Conservation (phyloP, 2,329 filamentous ascomycete species). For the Trichoderma gracile region DNA sequence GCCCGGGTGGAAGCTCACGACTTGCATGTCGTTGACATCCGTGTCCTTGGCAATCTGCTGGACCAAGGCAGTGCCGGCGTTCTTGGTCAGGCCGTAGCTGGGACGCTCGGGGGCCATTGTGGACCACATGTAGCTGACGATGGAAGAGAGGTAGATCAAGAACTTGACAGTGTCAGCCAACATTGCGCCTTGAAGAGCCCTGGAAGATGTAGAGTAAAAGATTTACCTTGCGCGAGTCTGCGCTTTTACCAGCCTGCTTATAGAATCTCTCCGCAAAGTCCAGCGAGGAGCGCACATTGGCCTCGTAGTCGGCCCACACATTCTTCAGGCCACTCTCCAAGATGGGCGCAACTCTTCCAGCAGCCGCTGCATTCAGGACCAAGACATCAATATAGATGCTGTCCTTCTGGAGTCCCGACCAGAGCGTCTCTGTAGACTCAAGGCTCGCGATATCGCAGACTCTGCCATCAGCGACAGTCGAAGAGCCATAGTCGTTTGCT, state of each 20-base stretch:
- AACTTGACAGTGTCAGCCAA: slow-evolving; percentile 22
- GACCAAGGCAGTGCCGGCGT: slow-evolving; percentile 38
- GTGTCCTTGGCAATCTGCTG: slow-evolving; percentile 44
- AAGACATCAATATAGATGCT: slow-evolving; percentile 35
- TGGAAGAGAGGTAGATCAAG: slow-evolving; percentile 28
- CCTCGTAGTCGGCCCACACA: slow-evolving; percentile 27
- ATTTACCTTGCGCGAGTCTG: slow-evolving; percentile 18
- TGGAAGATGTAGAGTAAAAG: neutral
- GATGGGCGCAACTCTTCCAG: slow-evolving; percentile 22
- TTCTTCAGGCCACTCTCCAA: slow-evolving; percentile 23
- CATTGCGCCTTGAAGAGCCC: neutral
- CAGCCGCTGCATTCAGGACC: slow-evolving; percentile 34
- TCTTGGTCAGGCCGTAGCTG: slow-evolving; percentile 43
- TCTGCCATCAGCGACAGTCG: slow-evolving; percentile 28
- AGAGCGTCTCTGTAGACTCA: slow-evolving; percentile 32
- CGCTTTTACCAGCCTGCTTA: slow-evolving; percentile 26
- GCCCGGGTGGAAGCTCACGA: slow-evolving; percentile 34
- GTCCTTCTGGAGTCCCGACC: slow-evolving; percentile 32
- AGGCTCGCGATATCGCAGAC: slow-evolving; percentile 35
- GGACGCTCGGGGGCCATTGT: slow-evolving; percentile 28
- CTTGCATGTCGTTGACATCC: slow-evolving; percentile 31
- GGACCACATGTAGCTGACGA: slow-evolving; percentile 26
- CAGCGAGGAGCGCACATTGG: slow-evolving; percentile 28
- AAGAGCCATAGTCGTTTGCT: slow-evolving; percentile 14
- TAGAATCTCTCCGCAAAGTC: slow-evolving; percentile 29